These are phyloP conservation scores for Phyllosticta citrichinensis DNA, from an alignment of 2,329 filamentous ascomycete genomes.

Conservation along the genomic window DNA sequence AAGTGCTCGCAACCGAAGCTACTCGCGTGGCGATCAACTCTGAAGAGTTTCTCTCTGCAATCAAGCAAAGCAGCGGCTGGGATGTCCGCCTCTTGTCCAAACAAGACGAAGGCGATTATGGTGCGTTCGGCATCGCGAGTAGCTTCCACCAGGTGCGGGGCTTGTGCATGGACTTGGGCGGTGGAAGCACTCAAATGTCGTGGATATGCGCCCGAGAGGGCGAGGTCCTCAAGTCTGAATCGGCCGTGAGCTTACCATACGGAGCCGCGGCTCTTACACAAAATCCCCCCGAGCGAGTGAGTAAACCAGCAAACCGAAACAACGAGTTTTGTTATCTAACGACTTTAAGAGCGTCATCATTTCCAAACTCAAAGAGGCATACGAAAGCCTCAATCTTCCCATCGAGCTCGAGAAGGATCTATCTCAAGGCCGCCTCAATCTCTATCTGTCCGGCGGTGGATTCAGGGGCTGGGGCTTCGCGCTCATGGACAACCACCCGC, in stretches of 20 bases:
- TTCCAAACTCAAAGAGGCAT: constrained; percentile 49
- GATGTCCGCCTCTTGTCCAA: constrained; percentile 64
- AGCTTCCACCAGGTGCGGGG: constrained; percentile 61
- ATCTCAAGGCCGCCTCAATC: constrained; percentile 45
- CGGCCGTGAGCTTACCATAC: constrained; percentile 56
- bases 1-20: constrained; percentile 79
- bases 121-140: constrained; percentile 73
- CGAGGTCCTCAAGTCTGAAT: constrained; percentile 40
- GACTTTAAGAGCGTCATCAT: constrained; percentile 42
- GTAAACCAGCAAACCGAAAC: not conserved
- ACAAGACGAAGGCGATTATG: constrained; percentile 71
- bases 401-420: constrained; percentile 27
- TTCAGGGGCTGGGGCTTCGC: constrained; percentile 88
- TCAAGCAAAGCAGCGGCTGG: constrained; percentile 55
- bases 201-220: constrained; percentile 48
- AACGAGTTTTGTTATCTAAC: not conserved
- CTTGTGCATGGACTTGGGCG: constrained; percentile 78
- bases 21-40: constrained; percentile 73
- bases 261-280: constrained; percentile 55
- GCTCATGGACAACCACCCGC: constrained; percentile 65
- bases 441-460: constrained; percentile 83
- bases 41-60: constrained; percentile 53
- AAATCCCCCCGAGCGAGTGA: constrained; percentile 2
- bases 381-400: constrained; percentile 48
- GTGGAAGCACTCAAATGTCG: constrained; percentile 60